Conservation (phyloP, 2,329 filamentous ascomycete species). For the Byssothecium circinans region DNA sequence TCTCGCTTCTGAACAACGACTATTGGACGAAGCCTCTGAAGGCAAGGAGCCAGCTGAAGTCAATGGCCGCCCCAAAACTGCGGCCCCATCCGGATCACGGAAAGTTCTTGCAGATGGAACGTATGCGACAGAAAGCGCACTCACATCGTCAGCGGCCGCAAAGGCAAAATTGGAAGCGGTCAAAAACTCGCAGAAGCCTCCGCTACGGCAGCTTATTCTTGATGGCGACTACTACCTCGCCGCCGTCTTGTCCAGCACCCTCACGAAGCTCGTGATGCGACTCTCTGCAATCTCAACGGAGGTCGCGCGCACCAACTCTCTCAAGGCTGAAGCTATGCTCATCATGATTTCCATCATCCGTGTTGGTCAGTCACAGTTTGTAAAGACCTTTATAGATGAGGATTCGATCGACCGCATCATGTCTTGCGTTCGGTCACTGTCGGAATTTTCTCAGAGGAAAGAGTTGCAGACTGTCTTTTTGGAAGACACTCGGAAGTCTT, state of each 20-base stretch:
- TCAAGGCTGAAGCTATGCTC: conserved; percentile 95
- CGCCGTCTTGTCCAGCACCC: conserved; percentile 89
- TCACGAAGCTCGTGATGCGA: conserved; percentile 97
- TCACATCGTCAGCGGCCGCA: conserved; percentile 88
- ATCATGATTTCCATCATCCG: conserved; percentile 99
- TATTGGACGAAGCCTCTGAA: conserved; percentile 76
- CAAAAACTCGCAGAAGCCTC: conserved; percentile 95
- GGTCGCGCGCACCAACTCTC: conserved; percentile 82
- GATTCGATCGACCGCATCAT: conserved; percentile 98
- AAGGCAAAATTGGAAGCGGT: conserved; percentile 93
- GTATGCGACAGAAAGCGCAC: conserved; percentile 93
- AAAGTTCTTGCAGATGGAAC: conserved; percentile 95
- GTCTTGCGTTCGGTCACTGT: conserved; percentile 90
- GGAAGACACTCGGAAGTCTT: conserved; percentile 91
- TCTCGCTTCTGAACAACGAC: conserved; percentile 86
- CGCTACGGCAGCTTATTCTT: conserved; percentile 84
- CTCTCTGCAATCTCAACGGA: conserved; percentile 92
- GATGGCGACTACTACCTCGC: conserved; percentile 97
- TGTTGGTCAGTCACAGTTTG: conserved; percentile 97
- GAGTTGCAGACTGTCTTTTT: conserved; percentile 91
- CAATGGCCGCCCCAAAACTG: conserved; percentile 76
- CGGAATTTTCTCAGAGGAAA: conserved; percentile 86
- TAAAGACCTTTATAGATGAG: conserved; percentile 95
- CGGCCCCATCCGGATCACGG: conserved; percentile 78
- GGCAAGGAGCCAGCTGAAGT: conserved; percentile 63